phyloP scores from a whole-genome alignment of 2,329 filamentous ascomycete genomes.

The Phoma herbarum region DNA sequence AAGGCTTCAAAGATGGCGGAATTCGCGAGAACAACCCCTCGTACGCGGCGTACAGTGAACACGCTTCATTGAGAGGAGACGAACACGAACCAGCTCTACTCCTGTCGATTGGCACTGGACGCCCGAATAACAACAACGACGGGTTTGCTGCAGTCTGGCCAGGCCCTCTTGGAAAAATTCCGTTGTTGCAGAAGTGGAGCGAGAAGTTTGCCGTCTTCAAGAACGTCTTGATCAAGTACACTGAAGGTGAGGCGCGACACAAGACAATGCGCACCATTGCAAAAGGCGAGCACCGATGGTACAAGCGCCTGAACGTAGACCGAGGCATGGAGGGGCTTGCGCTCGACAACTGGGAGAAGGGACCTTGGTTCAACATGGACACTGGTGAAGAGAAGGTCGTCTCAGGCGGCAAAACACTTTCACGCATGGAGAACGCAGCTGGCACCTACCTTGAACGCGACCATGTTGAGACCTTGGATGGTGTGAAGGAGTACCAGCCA shows the following conservation, averaged over 20 bases:
- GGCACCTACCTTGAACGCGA: conserved; percentile 52
- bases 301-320: conserved; percentile 60
- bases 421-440: conserved; percentile 56
- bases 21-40: conserved; percentile 62
- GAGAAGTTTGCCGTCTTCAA: conserved; percentile 61
- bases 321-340: conserved; percentile 56
- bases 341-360: conserved; percentile 58
- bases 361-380: conserved; percentile 49
- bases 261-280: conserved; percentile 58
- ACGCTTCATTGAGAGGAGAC: conserved; percentile 57
- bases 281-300: conserved; percentile 60
- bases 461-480: conserved; percentile 43
- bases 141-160: conserved; percentile 59
- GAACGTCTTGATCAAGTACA: conserved; percentile 62
- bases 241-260: conserved; percentile 60
- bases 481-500: conserved; percentile 55
- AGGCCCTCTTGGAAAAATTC: conserved; percentile 54
- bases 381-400: conserved; percentile 44
- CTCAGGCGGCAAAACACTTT: conserved; percentile 55
- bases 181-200: conserved; percentile 55
- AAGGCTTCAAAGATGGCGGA: conserved; percentile 60
- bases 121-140: conserved; percentile 55
- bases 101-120: conserved; percentile 58
- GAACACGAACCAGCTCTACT: conserved; percentile 55
- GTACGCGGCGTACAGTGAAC: conserved; percentile 58